A percentile compares a stretch with the other conserved stretches of the same genome.
phyloP scores from a whole-genome alignment of 2,329 filamentous ascomycete species.

The Beauveria rudraprayagi region DNA sequence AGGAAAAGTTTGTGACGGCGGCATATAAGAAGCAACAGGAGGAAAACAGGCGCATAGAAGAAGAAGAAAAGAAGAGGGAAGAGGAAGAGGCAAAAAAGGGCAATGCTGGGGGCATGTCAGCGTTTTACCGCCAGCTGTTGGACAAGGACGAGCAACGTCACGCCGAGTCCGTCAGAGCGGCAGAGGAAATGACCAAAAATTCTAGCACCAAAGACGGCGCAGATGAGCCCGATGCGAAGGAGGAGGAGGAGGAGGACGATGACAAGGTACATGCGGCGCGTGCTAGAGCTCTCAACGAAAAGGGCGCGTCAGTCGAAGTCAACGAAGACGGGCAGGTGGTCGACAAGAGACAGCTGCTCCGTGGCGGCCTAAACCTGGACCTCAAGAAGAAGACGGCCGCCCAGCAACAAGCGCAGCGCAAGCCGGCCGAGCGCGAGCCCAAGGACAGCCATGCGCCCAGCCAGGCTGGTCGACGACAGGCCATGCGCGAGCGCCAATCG shows the following conservation, averaged over 20 bases:
- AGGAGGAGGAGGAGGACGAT: slow-evolving; percentile 23
- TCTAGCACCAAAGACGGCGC: slow-evolving; percentile 20
- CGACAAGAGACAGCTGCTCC: slow-evolving; percentile 73
- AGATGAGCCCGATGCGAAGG: slow-evolving; percentile 16
- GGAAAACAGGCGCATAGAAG: slow-evolving; percentile 61
- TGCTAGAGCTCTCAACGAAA: slow-evolving; percentile 59
- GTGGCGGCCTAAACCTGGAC: slow-evolving; percentile 66
- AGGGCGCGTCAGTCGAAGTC: slow-evolving; percentile 53
- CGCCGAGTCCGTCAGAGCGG: slow-evolving; percentile 60
- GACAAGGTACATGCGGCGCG: slow-evolving; percentile 53
- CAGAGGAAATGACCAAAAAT: slow-evolving; percentile 43
- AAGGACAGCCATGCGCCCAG: slow-evolving; percentile 30
- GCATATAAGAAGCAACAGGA: slow-evolving; percentile 77
- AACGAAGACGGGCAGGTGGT: slow-evolving; percentile 80
- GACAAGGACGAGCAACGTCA: slow-evolving; percentile 63
- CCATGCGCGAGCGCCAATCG: slow-evolving; percentile 66
- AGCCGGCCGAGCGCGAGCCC: slow-evolving; percentile 21
- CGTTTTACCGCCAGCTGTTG: slow-evolving; percentile 69
- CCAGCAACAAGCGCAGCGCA: slow-evolving; percentile 24
- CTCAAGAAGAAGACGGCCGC: slow-evolving; percentile 46
- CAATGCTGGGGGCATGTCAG: slow-evolving; percentile 60
- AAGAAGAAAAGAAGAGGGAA: slow-evolving; percentile 59
- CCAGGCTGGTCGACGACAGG: slow-evolving; percentile 47
- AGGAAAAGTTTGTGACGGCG: slow-evolving; percentile 79
- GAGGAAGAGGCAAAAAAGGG: slow-evolving; percentile 58